Base-by-base conservation (phyloP, 2,329 filamentous ascomycete species). In the Lachnum nothofagi region DNA sequence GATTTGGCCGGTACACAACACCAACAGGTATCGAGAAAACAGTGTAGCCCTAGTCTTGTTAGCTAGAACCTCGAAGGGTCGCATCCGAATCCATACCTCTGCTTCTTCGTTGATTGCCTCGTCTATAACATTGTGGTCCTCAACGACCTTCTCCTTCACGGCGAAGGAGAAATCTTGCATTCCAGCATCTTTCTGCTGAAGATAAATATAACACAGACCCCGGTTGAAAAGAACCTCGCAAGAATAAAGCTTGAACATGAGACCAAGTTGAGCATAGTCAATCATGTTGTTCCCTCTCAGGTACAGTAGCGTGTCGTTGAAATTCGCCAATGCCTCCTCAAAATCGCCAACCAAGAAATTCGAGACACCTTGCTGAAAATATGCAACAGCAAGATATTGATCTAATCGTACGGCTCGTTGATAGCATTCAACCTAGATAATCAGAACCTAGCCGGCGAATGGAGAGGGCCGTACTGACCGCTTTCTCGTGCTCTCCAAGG, bases 201-300 rank as follows among this genome's bases (percentile, higher is more conserved):
- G 77, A 65, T 97, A 97, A 63, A 97, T 95, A 71, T 96, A 97
- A 72, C 93, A 97, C 49, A 98, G 76, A 51, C 93, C 93, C 45
- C 93, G 84, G 68, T 98, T 98, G 76, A 98, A 98, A 22, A 98
- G 76, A 2, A 96, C 91, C 65, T 98, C 93, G 71, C 93, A 98
- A 1, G 93, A 96, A 69, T 91, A 97, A 9, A 98, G 75, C 68
- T 95, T 95, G 75, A 97, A 98, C 51, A 94, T 86, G 38, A 98
- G 79, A 17, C 93, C 93, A 42, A 98, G 71, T 68, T 98, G 93
- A 52, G 95, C 89, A 68, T 98, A 98, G 70, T 98, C 91, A 70
- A 98, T 98, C 72, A 93, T 88, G 48, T 89, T 91, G 73, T 98
- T 97, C 54, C 93, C 93, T 63, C 93, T 82, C 39, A 98, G 79